phyloP scores from a whole-genome alignment of 2,329 filamentous ascomycete genomes.

The Tolypocladium tropicale region DNA sequence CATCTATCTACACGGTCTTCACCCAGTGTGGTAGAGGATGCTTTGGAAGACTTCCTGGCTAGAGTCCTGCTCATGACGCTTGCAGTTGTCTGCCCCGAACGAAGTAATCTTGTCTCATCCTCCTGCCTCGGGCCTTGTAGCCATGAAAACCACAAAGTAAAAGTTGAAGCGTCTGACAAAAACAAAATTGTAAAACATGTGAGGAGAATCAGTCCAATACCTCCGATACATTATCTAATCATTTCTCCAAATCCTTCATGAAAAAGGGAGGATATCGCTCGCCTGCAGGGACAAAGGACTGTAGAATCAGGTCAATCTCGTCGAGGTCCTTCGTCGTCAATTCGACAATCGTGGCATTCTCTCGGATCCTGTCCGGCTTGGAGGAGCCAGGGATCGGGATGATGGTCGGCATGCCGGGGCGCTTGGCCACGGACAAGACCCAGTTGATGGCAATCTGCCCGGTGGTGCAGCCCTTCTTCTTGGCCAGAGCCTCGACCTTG shows the following conservation, averaged over 20 bases:
- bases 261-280: conserved; percentile 31
- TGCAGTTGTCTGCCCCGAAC: too few relatives aligned
- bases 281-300: conserved; percentile 36
- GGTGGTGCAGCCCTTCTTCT: conserved; percentile 47
- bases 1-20: too few relatives aligned
- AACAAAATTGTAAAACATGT: too few relatives aligned
- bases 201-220: too few relatives aligned
- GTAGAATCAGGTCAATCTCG: conserved; percentile 39
- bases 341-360: conserved; percentile 45
- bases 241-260: not conserved
- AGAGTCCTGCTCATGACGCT: too few relatives aligned
- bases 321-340: conserved; percentile 39
- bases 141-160: too few relatives aligned
- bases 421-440: conserved; percentile 39
- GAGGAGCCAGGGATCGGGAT: conserved; percentile 60
- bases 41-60: too few relatives aligned
- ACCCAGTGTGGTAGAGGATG: too few relatives aligned
- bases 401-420: conserved; percentile 43
- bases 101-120: too few relatives aligned
- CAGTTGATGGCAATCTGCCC: conserved; percentile 59
- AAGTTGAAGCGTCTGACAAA: too few relatives aligned
- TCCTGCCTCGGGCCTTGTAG: too few relatives aligned
- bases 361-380: conserved; percentile 42
- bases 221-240: too few relatives aligned
- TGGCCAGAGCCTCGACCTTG: conserved; percentile 45